Percentiles rank a stretch among this genome's conserved stretches.
Conservation (phyloP, 169 alveolate genomes). For the Blepharisma undulans region DNA sequence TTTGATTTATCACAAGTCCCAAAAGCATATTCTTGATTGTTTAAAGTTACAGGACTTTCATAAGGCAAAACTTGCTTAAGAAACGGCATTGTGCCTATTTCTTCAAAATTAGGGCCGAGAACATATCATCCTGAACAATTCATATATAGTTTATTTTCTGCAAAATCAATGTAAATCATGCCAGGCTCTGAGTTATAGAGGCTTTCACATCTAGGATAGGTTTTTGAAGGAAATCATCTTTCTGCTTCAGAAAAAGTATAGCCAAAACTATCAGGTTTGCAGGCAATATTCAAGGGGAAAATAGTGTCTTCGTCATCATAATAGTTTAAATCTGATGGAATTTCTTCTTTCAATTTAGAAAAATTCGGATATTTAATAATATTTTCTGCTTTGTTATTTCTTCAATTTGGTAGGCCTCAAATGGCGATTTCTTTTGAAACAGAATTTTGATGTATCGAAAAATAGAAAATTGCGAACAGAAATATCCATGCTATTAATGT, state of each 20-base stretch:
- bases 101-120: neutral
- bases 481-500: neutral
- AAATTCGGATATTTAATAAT: neutral
- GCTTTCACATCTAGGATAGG: neutral
- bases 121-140: conserved; percentile 7
- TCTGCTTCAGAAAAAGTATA: neutral
- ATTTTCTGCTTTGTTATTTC: neutral
- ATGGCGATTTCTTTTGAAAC: neutral
- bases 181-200: neutral
- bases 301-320: neutral
- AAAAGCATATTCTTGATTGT: neutral
- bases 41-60: neutral
- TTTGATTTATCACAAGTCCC: neutral
- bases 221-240: neutral
- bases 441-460: neutral
- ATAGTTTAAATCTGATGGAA: neutral
- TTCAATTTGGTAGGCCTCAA: neutral
- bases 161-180: neutral
- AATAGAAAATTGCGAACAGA: neutral
- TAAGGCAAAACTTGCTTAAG: neutral
- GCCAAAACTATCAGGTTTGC: conserved; percentile 1
- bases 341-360: neutral
- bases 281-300: neutral
- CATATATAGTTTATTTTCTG: neutral
- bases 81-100: neutral